Evolutionary conservation across 2,329 filamentous ascomycete genomes (phyloP), one percentile per base, ranked within the genome.

Genomic region (Parasarocladium wereldwijsianum): DNA sequence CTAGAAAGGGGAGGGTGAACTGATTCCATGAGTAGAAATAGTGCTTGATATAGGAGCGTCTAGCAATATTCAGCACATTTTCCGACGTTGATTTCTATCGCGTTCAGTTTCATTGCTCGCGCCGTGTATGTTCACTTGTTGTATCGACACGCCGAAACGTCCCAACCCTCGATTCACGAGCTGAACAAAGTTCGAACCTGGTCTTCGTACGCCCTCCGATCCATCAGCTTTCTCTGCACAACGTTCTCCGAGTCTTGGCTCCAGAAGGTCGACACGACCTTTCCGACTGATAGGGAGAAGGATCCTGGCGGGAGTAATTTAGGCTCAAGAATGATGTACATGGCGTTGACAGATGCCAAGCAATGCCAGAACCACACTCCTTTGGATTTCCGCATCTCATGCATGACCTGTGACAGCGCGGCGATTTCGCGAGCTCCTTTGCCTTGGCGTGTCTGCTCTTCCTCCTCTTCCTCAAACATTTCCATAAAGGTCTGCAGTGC

Each of bases 311-410:
- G 32, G 12, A 9, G 24, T 15, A 34, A 19, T 29, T 37, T 29
- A 11, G n/a, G 21, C n/a, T 31, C 23, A 13, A 32, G 29, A 13
- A 37, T 26, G n/a, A 28, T 26, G 19, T 33, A 37, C 30, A 32
- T 33, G 8, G 35, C 35, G 32, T 37, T 35, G 4, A 33, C 20
- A 17, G 31, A 36, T 8, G 31, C 28, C 16, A 36, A 15, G 16
- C 34, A 20, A 34, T 23, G 18, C 38, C 36, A 40, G 26, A 39
- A 38, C 38, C 36, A 40, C 22, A 36, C 34, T 32, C 35, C 35
- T 33, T 39, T 39, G 3, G 35, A 35, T 8, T 35, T 12, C 35
- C 34, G 39, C 25, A 33, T 36, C 8, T 39, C 32, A n/a, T 35
- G 24, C 34, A 39, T 39, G 9, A 36, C 12, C 12, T 19, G 26